Base-by-base conservation (phyloP, 441 rosid species). In the Jatropha podagrica region DNA sequence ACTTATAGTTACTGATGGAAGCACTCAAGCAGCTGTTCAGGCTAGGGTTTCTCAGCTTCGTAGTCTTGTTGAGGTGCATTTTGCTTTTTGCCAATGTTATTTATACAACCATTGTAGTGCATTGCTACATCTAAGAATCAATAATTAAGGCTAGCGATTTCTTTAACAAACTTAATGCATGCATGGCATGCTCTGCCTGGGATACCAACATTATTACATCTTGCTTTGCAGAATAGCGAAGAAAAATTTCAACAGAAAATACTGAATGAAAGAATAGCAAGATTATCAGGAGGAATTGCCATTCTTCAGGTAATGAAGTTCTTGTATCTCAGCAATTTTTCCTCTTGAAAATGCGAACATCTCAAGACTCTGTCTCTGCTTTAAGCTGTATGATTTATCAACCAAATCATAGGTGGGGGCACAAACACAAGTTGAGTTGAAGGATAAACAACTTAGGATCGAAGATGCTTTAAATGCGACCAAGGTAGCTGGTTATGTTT, bases 381-480 rank as follows among this genome's bases (percentile, higher is more conserved):
- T 65, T 27, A 38, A 54, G 2, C 44, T 74, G 23, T 71, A 74
- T 77, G 32, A 37, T 60, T 79, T 73, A 74, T 46, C 69, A 64
- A 27, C 70, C 65, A 58, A 79, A 78, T 52, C 42, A 72, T 63
- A 95, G 97, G 98, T 91, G 26, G 99, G 99, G 80, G 98, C 97
- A 76, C 98, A 89, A 72, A 95, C 98, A 3, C 88, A 86, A 77
- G 89, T 92, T 69, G 98, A 95, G 81, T 78, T 92, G 85, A 95
- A 92, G 84, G 99, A 95, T 78, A 95, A 93, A 77, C 92, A 90
- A 83, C 88, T 93, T 61, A 88, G 90, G 69, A 82, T 88, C 46
- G 99, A 93, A 85, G 99, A 93, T 88, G 97, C 99, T 78, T 74
- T 93, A 77, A 95, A 95, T 81, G 97, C 99, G 64, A 95, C 99